A percentile compares a stretch with the other conserved stretches of the same genome.
Evolutionary conservation across 2,329 filamentous ascomycete genomes (phyloP).

Genomic region (Ophidiomyces ophidiicola): DNA sequence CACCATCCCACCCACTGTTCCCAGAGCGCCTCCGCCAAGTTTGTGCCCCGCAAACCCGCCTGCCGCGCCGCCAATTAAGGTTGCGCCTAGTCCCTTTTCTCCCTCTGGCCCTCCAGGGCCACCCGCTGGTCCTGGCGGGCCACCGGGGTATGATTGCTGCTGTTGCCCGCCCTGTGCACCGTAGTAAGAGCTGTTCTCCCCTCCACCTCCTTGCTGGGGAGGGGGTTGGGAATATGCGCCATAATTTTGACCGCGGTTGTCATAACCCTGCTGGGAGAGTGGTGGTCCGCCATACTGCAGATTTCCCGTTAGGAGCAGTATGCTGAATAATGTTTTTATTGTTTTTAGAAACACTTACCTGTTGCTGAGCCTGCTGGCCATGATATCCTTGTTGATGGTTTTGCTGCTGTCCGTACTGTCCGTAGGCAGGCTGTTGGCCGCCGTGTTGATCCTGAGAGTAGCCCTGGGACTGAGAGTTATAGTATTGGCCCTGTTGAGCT

Average conservation of each 20-base stretch:
- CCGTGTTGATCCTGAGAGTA: conserved; percentile 13
- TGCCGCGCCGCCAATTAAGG: conserved; percentile 28
- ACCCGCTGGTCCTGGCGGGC: conserved; percentile 6
- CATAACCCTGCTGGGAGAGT: conserved; percentile 15
- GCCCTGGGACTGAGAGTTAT: conserved; percentile 8
- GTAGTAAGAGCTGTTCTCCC: conserved; percentile 25
- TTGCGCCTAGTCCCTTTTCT: conserved; percentile 28
- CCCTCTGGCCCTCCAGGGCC: conserved; percentile 19
- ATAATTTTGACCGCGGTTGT: conserved; percentile 19
- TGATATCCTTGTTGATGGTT: conserved; percentile 12
- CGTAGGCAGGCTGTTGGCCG: conserved; percentile 10
- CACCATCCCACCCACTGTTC: conserved; percentile 25
- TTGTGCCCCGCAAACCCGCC: conserved; percentile 28
- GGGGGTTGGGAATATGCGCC: conserved; percentile 16
- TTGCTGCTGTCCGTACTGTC: conserved; percentile 15
- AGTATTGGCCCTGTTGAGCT: conserved; percentile 8
- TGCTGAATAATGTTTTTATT: background rate
- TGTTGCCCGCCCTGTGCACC: conserved; percentile 11
- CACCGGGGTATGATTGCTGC: conserved; percentile 10
- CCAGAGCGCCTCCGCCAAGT: conserved; percentile 25
- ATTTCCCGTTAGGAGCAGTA: background rate
- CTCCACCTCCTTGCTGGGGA: conserved; percentile 21
- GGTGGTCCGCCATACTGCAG: background rate
- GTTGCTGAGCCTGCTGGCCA: conserved; percentile 14
- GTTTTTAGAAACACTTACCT: conserved; percentile 17